Evolutionary conservation across 78 protist species (phyloP).

Genomic region (slime mould (Dictyostelium discoideum)): dicty_2.7 NC_007090.3:358501-359000

Average conservation of each 20-base stretch:
- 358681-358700: too few species aligned
- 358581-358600: too few species aligned
- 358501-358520: not conserved
- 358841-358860: not conserved
- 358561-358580: too few species aligned
- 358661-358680: too few species aligned
- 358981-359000: not conserved
- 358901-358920: constrained; percentile 8
- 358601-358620: too few species aligned
- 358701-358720: too few species aligned
- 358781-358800: not conserved
- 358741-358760: not conserved
- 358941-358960: constrained; percentile 72
- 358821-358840: not conserved
- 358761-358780: not conserved
- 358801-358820: not conserved
- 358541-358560: too few species aligned
- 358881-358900: not conserved
- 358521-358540: not conserved
- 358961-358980: constrained; percentile 55
- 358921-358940: constrained; percentile 17
- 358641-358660: too few species aligned
- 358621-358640: too few species aligned
- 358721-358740: too few species aligned
- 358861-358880: constrained; percentile 7